Conservation (phyloP, 495 filamentous ascomycete genomes). For the Usnea hakonensis region DNA sequence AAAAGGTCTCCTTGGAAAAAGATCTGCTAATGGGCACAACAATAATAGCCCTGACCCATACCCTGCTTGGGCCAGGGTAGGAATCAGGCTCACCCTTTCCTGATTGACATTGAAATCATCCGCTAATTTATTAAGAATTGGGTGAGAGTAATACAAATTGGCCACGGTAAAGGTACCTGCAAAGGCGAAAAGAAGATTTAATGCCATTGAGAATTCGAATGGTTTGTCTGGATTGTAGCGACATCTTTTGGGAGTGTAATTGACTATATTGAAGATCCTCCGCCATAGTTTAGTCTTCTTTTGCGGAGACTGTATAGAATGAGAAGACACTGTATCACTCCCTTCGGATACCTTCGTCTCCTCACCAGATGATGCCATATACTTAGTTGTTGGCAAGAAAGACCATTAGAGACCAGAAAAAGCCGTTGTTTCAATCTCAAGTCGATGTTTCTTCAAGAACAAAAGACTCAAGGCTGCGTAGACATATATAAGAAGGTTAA, state of each 20-base stretch:
- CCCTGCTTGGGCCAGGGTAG: slow-evolving; percentile 73
- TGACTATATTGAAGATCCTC: not conserved
- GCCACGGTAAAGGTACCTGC: slow-evolving; percentile 52
- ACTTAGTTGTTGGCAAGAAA: not conserved
- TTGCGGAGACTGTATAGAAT: not conserved
- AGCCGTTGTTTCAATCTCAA: not conserved
- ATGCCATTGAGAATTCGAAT: slow-evolving; percentile 47
- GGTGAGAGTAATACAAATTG: slow-evolving; percentile 67
- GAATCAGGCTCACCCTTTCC: slow-evolving; percentile 52
- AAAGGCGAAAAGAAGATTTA: slow-evolving; percentile 56
- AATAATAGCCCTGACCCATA: slow-evolving; percentile 70
- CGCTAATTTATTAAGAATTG: slow-evolving; percentile 58
- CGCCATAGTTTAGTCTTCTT: not conserved
- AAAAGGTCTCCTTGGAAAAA: slow-evolving; percentile 62
- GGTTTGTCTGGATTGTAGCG: slow-evolving; percentile 51
- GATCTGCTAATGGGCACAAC: slow-evolving; percentile 70
- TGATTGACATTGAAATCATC: slow-evolving; percentile 52
- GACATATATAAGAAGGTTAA: not conserved
- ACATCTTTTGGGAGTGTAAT: slow-evolving; percentile 47
- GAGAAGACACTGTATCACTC: not conserved
- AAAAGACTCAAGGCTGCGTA: no score
- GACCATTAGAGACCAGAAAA: not conserved
- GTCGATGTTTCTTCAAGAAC: not conserved
- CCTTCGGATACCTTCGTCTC: not conserved
- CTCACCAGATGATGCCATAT: not conserved